phyloP scores from a whole-genome alignment of 306 rosid genomes.

The Nissolia schottii region DNA sequence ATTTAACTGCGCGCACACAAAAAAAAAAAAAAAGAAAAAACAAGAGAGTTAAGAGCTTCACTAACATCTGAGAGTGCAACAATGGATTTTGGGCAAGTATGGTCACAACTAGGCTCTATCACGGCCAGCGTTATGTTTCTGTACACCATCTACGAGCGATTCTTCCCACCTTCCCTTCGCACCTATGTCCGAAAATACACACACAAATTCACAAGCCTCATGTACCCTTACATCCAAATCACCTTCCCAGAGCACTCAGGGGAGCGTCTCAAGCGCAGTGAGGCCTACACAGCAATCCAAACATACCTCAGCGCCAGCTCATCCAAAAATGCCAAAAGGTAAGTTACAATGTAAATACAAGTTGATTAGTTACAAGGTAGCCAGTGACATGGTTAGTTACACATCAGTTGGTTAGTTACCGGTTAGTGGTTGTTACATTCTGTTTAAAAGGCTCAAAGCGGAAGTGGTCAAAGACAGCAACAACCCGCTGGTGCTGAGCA shows the following conservation, averaged over 20 bases:
- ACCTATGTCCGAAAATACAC: neutral
- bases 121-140: constrained; percentile 35
- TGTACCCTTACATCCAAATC: constrained; percentile 45
- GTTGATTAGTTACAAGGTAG: too few relatives aligned
- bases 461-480: constrained; percentile 37
- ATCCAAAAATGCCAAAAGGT: constrained; percentile 19
- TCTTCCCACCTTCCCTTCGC: constrained; percentile 21
- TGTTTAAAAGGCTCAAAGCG: constrained; percentile 46
- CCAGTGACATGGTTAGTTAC: too few relatives aligned
- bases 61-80: neutral
- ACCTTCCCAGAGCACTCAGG: constrained; percentile 33
- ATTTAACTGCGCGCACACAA: too few relatives aligned
- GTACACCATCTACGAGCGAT: constrained; percentile 23
- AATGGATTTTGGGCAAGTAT: constrained; percentile 17
- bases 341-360: too few relatives aligned
- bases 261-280: constrained; percentile 16
- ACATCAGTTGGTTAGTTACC: too few relatives aligned
- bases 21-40: neutral
- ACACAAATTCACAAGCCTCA: neutral
- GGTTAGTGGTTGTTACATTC: too few relatives aligned
- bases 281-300: constrained; percentile 31
- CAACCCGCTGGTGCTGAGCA: constrained; percentile 26
- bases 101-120: constrained; percentile 30
- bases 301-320: constrained; percentile 36
- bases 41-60: neutral